Conservation (phyloP, 176 grass and related monocot species). For the Oryza brachyantha region DNA sequence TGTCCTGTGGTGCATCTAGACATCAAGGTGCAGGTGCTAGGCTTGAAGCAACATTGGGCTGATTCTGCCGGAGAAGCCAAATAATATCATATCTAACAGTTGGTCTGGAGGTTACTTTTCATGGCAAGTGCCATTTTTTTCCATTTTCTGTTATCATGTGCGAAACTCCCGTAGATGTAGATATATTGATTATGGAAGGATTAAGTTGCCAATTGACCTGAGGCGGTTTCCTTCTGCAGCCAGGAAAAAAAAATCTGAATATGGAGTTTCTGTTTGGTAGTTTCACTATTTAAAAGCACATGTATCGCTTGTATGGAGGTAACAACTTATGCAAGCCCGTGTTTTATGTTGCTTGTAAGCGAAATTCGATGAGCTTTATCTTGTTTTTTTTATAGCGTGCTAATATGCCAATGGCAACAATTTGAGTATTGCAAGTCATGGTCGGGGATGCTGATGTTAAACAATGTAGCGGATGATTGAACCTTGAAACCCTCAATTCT, state of each 20-base stretch:
- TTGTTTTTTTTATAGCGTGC: slow-evolving; percentile 26
- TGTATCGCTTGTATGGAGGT: slow-evolving; percentile 45
- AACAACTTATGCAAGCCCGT: slow-evolving; percentile 24
- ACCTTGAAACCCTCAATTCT: not conserved
- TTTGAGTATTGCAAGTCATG: slow-evolving; percentile 14
- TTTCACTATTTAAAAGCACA: slow-evolving; percentile 44
- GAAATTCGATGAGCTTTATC: slow-evolving; percentile 15
- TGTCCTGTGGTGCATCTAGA: slow-evolving; percentile 30
- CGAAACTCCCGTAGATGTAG: slow-evolving; percentile 53
- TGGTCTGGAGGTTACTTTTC: slow-evolving; percentile 46
- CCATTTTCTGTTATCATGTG: slow-evolving; percentile 31
- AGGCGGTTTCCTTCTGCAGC: slow-evolving; percentile 42
- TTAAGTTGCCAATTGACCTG: slow-evolving; percentile 36
- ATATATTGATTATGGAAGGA: slow-evolving; percentile 56
- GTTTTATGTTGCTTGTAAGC: slow-evolving; percentile 27
- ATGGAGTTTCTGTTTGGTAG: slow-evolving; percentile 54
- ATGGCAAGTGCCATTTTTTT: slow-evolving; percentile 55
- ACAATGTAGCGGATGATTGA: not conserved
- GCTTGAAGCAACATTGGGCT: slow-evolving; percentile 38
- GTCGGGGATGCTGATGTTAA: slow-evolving; percentile 12
- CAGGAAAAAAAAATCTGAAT: slow-evolving; percentile 47
- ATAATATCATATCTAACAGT: slow-evolving; percentile 58
- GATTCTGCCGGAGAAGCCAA: slow-evolving; percentile 36
- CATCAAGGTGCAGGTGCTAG: slow-evolving; percentile 25
- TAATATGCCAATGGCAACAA: slow-evolving; percentile 8